Evolutionary conservation across 1,284 basidiomycete species (phyloP).

Genomic region (Phellinidium pouzarii): DNA sequence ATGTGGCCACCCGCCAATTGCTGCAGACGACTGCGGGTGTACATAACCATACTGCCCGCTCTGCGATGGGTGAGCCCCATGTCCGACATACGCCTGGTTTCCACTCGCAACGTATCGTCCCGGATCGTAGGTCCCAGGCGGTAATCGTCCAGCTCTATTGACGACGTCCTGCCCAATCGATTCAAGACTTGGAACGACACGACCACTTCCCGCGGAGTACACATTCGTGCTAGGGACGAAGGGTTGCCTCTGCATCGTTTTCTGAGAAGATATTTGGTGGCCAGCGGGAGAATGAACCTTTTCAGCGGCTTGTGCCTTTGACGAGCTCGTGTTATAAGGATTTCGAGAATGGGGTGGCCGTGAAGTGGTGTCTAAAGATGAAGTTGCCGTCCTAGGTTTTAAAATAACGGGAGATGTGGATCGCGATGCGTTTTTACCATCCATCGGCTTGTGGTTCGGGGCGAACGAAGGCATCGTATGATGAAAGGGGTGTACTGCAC

Average conservation of each 20-base stretch:
- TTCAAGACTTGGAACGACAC: too few relatives aligned
- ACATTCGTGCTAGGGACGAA: neutral
- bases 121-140: too few relatives aligned
- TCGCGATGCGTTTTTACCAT: neutral
- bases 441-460: neutral
- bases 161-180: too few relatives aligned
- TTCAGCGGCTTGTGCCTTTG: neutral
- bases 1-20: neutral
- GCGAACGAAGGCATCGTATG: neutral
- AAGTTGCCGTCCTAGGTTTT: neutral
- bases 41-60: neutral
- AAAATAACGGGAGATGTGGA: neutral
- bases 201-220: neutral
- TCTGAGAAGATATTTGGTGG: neutral
- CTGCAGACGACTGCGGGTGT: neutral
- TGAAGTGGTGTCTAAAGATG: neutral
- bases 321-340: neutral
- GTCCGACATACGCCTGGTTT: too few relatives aligned
- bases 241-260: neutral
- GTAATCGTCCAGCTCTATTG: too few relatives aligned
- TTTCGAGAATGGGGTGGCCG: neutral
- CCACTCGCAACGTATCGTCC: too few relatives aligned
- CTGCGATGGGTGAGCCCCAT: neutral
- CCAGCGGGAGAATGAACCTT: neutral
- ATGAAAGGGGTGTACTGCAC: neutral